Conservation (phyloP, 192 early-diverging fungal species). For the Hyaloraphidium curvatum region DNA sequence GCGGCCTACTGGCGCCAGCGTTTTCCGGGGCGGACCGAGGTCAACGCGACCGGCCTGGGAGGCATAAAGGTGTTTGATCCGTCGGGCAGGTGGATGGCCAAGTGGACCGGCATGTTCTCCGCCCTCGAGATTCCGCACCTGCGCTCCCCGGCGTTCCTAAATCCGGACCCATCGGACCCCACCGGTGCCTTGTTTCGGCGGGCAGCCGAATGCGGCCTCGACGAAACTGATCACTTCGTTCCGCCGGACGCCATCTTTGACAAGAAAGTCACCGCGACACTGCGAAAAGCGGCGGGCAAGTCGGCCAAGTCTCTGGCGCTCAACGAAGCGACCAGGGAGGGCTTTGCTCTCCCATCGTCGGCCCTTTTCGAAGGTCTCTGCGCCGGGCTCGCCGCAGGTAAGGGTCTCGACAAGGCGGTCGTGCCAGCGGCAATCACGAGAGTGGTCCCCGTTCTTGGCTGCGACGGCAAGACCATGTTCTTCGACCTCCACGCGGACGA, state of each 20-base stretch:
- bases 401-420: constrained; percentile 3
- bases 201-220: background rate
- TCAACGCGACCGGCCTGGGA: background rate
- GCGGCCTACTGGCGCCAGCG: background rate
- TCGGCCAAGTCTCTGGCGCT: background rate
- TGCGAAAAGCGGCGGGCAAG: background rate
- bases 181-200: background rate
- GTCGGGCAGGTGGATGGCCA: constrained; percentile 1
- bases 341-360: background rate
- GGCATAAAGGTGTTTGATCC: background rate
- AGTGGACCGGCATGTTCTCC: constrained; percentile 2
- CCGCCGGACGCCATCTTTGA: background rate
- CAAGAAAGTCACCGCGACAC: background rate
- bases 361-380: constrained; percentile 1
- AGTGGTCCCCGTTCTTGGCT: constrained; percentile 5
- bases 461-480: no score
- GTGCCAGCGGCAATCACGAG: constrained; percentile 2
- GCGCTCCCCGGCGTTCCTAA: constrained; percentile 7
- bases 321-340: background rate
- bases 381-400: background rate
- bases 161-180: constrained; percentile 5
- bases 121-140: constrained; percentile 4
- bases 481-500: no score
- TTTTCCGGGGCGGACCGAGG: background rate
- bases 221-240: background rate